Conservation (phyloP, 2,329 filamentous ascomycete species). For the Chaetothyriales sp. region DNA sequence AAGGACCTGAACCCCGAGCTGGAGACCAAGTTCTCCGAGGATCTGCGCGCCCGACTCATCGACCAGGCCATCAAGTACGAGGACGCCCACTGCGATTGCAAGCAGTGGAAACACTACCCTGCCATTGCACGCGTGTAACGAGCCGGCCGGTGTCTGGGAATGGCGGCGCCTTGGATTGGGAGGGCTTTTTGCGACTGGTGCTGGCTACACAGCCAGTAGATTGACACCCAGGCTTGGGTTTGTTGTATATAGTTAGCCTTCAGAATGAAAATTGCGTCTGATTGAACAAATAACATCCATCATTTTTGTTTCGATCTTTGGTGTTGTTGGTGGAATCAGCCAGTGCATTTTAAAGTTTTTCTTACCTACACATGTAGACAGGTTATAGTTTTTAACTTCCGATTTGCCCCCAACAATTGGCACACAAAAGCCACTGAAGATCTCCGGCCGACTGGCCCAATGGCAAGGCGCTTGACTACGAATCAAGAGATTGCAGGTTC, state of each 20-base stretch:
- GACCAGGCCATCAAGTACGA: not conserved
- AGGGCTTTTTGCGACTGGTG: too few relatives aligned
- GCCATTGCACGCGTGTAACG: not conserved
- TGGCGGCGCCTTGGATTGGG: too few relatives aligned
- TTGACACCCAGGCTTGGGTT: too few relatives aligned
- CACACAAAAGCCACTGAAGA: not conserved
- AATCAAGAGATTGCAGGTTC: slow-evolving; percentile 26
- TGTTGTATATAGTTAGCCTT: too few relatives aligned
- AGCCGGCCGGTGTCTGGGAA: too few relatives aligned
- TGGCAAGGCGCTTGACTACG: slow-evolving; percentile 31
- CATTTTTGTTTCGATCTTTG: too few relatives aligned
- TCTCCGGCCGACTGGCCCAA: slow-evolving; percentile 11
- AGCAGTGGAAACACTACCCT: not conserved
- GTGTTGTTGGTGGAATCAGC: too few relatives aligned
- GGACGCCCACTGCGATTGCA: not conserved
- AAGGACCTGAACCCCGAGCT: not conserved
- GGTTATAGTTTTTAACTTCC: not conserved
- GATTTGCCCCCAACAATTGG: not conserved
- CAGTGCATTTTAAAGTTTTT: too few relatives aligned
- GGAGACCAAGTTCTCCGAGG: not conserved
- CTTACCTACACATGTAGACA: too few relatives aligned
- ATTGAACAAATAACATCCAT: too few relatives aligned
- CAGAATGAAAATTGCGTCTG: too few relatives aligned
- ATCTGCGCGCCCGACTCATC: not conserved
- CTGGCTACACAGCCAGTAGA: too few relatives aligned